A percentile compares a stretch with the other conserved stretches of the same genome.
These are phyloP conservation scores for Durio zibethinus DNA, from an alignment of 345 rosid genomes.

Conservation along the genomic window DNA sequence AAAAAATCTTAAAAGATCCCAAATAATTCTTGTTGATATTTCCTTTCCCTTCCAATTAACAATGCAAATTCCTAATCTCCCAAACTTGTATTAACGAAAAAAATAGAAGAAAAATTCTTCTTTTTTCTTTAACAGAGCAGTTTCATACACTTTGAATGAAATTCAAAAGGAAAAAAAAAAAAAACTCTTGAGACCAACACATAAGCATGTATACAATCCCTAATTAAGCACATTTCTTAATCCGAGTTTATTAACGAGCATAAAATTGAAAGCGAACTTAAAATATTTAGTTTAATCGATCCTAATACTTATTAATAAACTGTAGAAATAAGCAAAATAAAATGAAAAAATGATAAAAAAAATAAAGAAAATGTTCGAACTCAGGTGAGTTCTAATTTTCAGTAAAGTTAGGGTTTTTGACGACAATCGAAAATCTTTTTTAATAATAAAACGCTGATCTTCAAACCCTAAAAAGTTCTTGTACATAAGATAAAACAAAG, in stretches of 20 bases:
- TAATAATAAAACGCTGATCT: background rate
- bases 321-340: background rate
- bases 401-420: background rate
- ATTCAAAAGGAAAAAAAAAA: background rate
- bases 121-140: background rate
- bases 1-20: background rate
- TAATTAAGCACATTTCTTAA: background rate
- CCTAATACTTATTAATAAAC: background rate
- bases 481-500: background rate
- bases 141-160: background rate
- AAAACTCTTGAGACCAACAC: background rate
- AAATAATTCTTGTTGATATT: background rate
- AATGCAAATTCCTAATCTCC: background rate
- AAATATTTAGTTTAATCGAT: background rate
- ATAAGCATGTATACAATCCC: background rate
- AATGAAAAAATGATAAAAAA: background rate
- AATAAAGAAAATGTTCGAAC: background rate
- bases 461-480: background rate
- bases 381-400: background rate
- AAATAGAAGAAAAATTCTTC: background rate
- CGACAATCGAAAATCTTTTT: background rate
- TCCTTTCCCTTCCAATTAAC: background rate
- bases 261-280: background rate
- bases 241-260: background rate
- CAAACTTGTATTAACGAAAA: background rate